Percentiles rank a stretch among this genome's conserved stretches.
Conservation (phyloP, 768 basidiomycete genomes). For the Lepiota brunneoincarnata region DNA sequence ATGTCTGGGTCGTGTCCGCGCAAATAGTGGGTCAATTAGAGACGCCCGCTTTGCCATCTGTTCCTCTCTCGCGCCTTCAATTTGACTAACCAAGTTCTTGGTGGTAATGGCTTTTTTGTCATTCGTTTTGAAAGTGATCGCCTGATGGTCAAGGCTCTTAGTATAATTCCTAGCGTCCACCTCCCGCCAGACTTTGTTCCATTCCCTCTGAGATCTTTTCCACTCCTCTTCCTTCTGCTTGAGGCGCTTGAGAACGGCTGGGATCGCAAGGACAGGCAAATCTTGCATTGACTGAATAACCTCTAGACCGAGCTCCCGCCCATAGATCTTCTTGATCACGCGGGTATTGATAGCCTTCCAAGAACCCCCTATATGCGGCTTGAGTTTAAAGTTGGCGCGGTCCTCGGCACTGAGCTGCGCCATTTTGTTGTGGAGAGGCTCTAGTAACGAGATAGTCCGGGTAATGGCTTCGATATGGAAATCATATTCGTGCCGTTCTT, state of each 20-base stretch:
- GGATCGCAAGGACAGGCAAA: constrained; percentile 83
- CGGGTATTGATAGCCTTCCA: constrained; percentile 90
- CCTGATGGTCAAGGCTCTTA: constrained; percentile 93
- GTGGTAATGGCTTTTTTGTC: constrained; percentile 84
- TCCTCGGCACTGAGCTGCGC: constrained; percentile 77
- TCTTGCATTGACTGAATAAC: constrained; percentile 91
- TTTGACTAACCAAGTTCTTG: constrained; percentile 78
- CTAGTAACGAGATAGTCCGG: constrained; percentile 86
- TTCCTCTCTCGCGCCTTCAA: constrained; percentile 81
- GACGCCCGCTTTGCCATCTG: constrained; percentile 75
- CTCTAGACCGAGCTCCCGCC: constrained; percentile 77
- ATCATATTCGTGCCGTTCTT: constrained; percentile 98
- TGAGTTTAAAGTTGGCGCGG: constrained; percentile 76
- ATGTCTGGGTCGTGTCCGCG: constrained; percentile 64
- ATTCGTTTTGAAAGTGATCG: constrained; percentile 81
- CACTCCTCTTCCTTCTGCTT: constrained; percentile 99
- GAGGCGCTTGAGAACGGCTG: constrained; percentile 82
- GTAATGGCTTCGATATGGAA: constrained; percentile 96
- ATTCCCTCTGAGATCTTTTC: constrained; percentile 95
- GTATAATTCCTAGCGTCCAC: constrained; percentile 92
- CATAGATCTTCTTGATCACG: constrained; percentile 96
- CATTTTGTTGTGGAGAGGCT: constrained; percentile 89
- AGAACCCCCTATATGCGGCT: constrained; percentile 83
- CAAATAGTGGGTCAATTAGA: constrained; percentile 50
- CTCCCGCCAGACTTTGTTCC: constrained; percentile 99